Evolutionary conservation across 2,329 filamentous ascomycete species (phyloP), one percentile per base, ranked within the genome.

Genomic region (Achaetomium macrosporum): DNA sequence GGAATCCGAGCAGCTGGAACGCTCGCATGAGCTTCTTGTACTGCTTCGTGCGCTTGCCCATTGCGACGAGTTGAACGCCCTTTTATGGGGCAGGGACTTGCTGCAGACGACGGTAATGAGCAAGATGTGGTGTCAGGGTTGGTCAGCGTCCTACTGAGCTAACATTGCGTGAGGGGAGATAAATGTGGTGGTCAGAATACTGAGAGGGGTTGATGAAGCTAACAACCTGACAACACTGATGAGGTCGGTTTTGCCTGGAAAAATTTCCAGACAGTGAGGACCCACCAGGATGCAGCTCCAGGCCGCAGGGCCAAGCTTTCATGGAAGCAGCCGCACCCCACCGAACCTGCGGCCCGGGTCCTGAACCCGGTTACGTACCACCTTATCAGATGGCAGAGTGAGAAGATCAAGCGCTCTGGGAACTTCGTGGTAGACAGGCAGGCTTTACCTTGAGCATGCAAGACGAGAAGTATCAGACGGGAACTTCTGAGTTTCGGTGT

Each of bases 1-100:
- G 88, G 70, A 96, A 96, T 56, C 87, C 86, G 68, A 62, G 56
- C 51, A 57, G 55, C 59, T 62, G 56, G 39, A 63, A 63, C 15
- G 53, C 44, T 8, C 59, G 85, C 85, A 99, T 95, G 65, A 96
- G 83, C 83, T 96, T 96, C 63, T 76, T 75, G 63, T 79, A 79
- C 61, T 78, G 75, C 59, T 79, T 79, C 19, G 74, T 75, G 13
- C 76, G 69, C 66, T 78, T 78, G 49, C 74, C 75, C 64, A 75
- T 74, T 70, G 43, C 61, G 56, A 47, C 25, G 42, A 31, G 36
- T 36, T 12, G 35, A 36, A n/a, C 44, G 43, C 37, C 54, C 17
- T 19, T 17, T 35, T 16, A n/a, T n/a, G 11, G 35, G 35, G 35
- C 35, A 3, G 8, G 13, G 8, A n/a, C 7, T n/a, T 13, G 12